Evolutionary conservation across 2,329 filamentous ascomycete species (phyloP).

Genomic region (Claviceps africana): DNA sequence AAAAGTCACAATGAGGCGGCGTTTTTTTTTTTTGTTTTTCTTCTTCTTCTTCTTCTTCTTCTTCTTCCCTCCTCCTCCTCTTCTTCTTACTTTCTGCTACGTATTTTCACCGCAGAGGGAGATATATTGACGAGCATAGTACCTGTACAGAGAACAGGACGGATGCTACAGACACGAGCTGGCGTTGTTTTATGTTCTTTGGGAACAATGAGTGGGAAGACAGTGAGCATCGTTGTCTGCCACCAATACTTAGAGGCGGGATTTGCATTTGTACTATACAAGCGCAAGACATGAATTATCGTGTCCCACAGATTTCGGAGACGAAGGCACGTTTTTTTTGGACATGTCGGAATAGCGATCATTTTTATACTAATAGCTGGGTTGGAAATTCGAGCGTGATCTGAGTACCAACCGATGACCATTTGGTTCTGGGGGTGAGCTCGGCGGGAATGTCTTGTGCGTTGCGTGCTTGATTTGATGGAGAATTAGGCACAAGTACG

Average conservation of each 20-base stretch:
- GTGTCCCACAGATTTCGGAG: slow-evolving; percentile 3
- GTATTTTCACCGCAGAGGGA: slow-evolving; percentile 5
- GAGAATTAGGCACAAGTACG: too few species aligned
- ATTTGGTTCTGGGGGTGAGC: not conserved
- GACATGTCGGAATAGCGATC: slow-evolving; percentile 10
- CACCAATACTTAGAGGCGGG: slow-evolving; percentile 9
- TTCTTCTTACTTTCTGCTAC: too few species aligned
- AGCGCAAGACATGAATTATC: slow-evolving; percentile 7
- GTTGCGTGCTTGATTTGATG: too few species aligned
- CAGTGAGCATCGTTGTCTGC: slow-evolving; percentile 2
- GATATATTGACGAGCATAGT: slow-evolving; percentile 4
- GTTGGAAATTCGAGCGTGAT: not conserved
- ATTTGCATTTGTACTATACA: slow-evolving; percentile 8
- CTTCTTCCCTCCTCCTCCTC: not conserved
- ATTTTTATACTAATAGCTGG: slow-evolving; percentile 6
- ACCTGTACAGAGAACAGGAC: slow-evolving; percentile 5
- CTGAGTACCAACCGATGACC: not conserved
- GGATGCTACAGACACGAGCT: slow-evolving; percentile 5
- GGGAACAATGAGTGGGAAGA: slow-evolving; percentile 4
- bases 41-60: not conserved
- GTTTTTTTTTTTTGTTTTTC: slow-evolving; percentile 4
- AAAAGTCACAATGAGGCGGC: slow-evolving; percentile 2
- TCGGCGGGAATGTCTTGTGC: too few species aligned
- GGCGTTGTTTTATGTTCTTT: not conserved
- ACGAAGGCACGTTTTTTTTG: slow-evolving; percentile 4